Evolutionary conservation across 345 rosid genomes (phyloP).

Genomic region (Sisymbrium altissimum): DNA sequence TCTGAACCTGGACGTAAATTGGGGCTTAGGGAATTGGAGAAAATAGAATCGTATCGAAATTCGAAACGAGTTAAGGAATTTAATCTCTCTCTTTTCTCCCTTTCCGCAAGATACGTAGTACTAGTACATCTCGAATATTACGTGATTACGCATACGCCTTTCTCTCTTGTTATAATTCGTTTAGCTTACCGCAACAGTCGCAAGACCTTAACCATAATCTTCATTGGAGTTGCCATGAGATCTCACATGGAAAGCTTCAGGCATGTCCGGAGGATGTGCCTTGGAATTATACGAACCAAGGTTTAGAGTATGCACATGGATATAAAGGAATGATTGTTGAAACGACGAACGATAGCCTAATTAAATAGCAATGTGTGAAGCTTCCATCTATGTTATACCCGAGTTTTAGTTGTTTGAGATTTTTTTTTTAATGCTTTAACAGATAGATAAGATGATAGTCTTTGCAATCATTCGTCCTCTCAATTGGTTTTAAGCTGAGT

Average conservation of each 20-base stretch:
- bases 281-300: slow-evolving; percentile 22
- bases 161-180: not conserved
- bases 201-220: slow-evolving; percentile 52
- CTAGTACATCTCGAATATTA: not conserved
- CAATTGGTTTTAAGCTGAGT: not conserved
- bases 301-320: slow-evolving; percentile 44
- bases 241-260: slow-evolving; percentile 44
- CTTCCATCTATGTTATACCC: not conserved
- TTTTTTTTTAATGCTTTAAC: not conserved
- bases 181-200: slow-evolving; percentile 46
- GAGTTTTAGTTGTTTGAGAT: not conserved
- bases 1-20: slow-evolving; percentile 15
- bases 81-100: not conserved
- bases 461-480: not conserved
- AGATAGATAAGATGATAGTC: not conserved
- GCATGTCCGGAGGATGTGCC: slow-evolving; percentile 35
- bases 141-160: not conserved
- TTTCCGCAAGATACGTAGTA: not conserved
- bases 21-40: not conserved
- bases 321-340: not conserved
- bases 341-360: not conserved
- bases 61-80: slow-evolving; percentile 18
- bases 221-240: slow-evolving; percentile 53
- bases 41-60: slow-evolving; percentile 1
- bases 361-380: slow-evolving; percentile 7